Percentiles rank a stretch among this genome's conserved stretches.
These are phyloP conservation scores for Prunus persica DNA, from an alignment of 306 rosid genomes.

Conservation along the genomic window DNA sequence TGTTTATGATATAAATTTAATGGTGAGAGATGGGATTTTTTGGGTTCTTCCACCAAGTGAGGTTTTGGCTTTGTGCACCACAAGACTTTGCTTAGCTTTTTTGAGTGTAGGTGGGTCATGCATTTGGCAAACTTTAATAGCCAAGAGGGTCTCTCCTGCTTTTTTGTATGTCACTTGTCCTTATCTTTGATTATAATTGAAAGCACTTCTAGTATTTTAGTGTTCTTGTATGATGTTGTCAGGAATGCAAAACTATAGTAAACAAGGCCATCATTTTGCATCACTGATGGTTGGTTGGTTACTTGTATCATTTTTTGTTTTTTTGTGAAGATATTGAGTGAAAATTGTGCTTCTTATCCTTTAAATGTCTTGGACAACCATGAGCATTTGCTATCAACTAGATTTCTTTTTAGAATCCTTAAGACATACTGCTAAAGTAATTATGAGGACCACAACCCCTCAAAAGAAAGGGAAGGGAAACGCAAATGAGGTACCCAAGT, in stretches of 20 bases:
- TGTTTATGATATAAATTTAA: slow-evolving; percentile 15
- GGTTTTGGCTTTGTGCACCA: slow-evolving; percentile 18
- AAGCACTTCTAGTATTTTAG: background rate
- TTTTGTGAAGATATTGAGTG: background rate
- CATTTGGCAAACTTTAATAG: slow-evolving; percentile 44
- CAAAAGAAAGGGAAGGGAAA: too few relatives aligned
- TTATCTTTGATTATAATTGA: slow-evolving; percentile 7
- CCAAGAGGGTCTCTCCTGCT: slow-evolving; percentile 23
- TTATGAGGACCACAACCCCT: too few relatives aligned
- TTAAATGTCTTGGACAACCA: background rate
- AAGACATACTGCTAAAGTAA: too few relatives aligned
- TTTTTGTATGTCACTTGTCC: slow-evolving; percentile 7
- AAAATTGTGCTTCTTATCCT: background rate
- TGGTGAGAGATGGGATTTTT: slow-evolving; percentile 75
- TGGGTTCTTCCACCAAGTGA: slow-evolving; percentile 59
- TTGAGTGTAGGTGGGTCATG: slow-evolving; percentile 49
- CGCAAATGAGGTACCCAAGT: too few relatives aligned
- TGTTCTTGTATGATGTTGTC: slow-evolving; percentile 11
- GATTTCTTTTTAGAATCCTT: background rate
- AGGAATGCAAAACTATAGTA: background rate
- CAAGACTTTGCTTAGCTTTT: slow-evolving; percentile 6
- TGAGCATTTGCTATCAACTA: slow-evolving; percentile 1
- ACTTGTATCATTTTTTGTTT: background rate
- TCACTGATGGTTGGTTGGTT: background rate
- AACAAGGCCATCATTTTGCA: background rate